phyloP scores from a whole-genome alignment of 768 basidiomycete genomes.

The Boletus subcaerulescens region DNA sequence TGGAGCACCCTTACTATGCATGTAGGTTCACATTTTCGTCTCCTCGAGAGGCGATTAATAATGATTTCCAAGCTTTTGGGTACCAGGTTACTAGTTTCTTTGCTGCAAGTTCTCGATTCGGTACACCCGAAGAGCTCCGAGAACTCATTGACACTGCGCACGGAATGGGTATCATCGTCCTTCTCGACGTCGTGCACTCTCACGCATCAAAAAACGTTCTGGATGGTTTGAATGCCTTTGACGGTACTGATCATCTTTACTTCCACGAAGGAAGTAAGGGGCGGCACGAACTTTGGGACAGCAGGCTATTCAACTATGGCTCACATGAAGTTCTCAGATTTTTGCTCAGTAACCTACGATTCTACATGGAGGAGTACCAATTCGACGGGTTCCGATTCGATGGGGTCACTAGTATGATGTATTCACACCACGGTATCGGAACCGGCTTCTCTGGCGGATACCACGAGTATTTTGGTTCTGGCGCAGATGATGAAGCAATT shows the following conservation, averaged over 20 bases:
- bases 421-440: constrained; percentile 95
- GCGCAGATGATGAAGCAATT: constrained; percentile 83
- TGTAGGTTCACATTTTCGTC: constrained; percentile 49
- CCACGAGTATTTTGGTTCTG: constrained; percentile 93
- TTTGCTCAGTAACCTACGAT: constrained; percentile 91
- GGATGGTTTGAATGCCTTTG: constrained; percentile 93
- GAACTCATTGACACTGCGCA: constrained; percentile 96
- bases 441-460: constrained; percentile 97
- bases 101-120: constrained; percentile 94
- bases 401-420: constrained; percentile 99
- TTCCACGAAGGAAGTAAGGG: constrained; percentile 94
- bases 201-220: constrained; percentile 98
- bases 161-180: constrained; percentile 85
- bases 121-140: constrained; percentile 92
- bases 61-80: constrained; percentile 70
- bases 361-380: constrained; percentile 91
- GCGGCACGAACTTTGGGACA: constrained; percentile 96
- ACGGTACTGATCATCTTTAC: constrained; percentile 96
- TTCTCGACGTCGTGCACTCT: constrained; percentile 96
- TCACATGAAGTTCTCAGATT: constrained; percentile 93
- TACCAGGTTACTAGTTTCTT: constrained; percentile 99
- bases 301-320: constrained; percentile 95
- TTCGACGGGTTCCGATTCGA: constrained; percentile 99
- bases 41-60: not conserved
- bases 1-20: constrained; percentile 98